Evolutionary conservation across 2,329 filamentous ascomycete species (phyloP).

Genomic region (Fusarium penzigii): DNA sequence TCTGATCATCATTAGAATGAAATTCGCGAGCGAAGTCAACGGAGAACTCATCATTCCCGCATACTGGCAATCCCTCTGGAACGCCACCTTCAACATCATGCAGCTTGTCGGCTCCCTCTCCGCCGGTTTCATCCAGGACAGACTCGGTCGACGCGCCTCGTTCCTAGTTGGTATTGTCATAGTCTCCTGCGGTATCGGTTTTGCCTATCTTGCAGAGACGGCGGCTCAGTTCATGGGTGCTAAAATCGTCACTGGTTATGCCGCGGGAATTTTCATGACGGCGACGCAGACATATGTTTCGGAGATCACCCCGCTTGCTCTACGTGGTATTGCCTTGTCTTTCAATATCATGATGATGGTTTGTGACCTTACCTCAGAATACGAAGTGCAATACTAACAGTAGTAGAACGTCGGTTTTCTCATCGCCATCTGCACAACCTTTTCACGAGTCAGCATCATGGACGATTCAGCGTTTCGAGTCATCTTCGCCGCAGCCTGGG

Average conservation of each 20-base stretch:
- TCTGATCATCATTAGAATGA: neutral
- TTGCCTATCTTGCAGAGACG: constrained; percentile 4
- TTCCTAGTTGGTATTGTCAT: constrained; percentile 2
- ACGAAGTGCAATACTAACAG: neutral
- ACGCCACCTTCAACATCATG: constrained; percentile 1
- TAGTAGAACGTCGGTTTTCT: constrained; percentile 5
- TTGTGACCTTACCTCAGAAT: neutral
- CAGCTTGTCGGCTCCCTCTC: constrained; percentile 5
- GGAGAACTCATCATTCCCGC: constrained; percentile 7
- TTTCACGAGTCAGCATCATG: constrained; percentile 6
- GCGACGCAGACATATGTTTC: constrained; percentile 12
- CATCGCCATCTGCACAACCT: constrained; percentile 7
- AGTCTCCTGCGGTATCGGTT: neutral
- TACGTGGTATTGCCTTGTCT: constrained; percentile 7
- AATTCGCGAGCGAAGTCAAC: constrained; percentile 2
- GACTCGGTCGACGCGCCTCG: constrained; percentile 3
- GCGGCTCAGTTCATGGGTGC: constrained; percentile 11
- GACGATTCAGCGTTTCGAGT: constrained; percentile 7
- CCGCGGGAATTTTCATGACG: constrained; percentile 6
- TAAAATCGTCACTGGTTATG: constrained; percentile 10
- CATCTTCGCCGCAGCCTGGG: constrained; percentile 8
- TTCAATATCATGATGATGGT: constrained; percentile 6
- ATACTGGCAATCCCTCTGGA: constrained; percentile 11
- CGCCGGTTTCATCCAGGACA: constrained; percentile 3
- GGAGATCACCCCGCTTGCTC: constrained; percentile 3